phyloP scores from a whole-genome alignment of 345 rosid species.

The Kernera saxatilis region DNA sequence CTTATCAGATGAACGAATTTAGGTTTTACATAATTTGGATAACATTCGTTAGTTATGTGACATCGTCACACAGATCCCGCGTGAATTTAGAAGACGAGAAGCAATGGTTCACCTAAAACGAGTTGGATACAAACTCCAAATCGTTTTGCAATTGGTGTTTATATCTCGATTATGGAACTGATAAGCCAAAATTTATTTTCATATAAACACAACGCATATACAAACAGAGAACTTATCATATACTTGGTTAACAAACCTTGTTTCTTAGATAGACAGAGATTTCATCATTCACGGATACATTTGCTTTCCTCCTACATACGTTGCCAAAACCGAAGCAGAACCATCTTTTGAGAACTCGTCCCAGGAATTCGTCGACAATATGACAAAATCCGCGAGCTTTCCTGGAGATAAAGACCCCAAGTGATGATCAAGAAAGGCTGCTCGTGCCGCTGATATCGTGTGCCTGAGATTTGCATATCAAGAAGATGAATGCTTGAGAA shows the following conservation, averaged over 20 bases:
- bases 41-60: background rate
- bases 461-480: conserved; percentile 42
- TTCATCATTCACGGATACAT: conserved; percentile 42
- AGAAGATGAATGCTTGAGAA: background rate
- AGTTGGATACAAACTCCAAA: background rate
- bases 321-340: conserved; percentile 50
- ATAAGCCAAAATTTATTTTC: background rate
- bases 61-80: background rate
- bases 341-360: conserved; percentile 48
- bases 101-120: background rate
- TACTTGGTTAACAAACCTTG: background rate
- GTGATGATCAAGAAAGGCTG: conserved; percentile 72
- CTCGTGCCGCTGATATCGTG: conserved; percentile 76
- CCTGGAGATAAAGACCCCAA: conserved; percentile 70
- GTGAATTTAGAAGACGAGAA: background rate
- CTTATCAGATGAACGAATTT: background rate
- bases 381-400: conserved; percentile 80
- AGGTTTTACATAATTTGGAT: background rate
- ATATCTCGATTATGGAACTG: background rate
- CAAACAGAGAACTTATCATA: background rate
- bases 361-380: conserved; percentile 57
- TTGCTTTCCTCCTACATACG: conserved; percentile 58
- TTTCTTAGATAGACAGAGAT: background rate
- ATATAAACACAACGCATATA: background rate
- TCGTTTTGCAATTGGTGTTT: background rate